Evolutionary conservation across 176 grass and related monocot genomes (phyloP), one percentile per base, ranked within the genome.

Genomic region (Chloris gayana): DNA sequence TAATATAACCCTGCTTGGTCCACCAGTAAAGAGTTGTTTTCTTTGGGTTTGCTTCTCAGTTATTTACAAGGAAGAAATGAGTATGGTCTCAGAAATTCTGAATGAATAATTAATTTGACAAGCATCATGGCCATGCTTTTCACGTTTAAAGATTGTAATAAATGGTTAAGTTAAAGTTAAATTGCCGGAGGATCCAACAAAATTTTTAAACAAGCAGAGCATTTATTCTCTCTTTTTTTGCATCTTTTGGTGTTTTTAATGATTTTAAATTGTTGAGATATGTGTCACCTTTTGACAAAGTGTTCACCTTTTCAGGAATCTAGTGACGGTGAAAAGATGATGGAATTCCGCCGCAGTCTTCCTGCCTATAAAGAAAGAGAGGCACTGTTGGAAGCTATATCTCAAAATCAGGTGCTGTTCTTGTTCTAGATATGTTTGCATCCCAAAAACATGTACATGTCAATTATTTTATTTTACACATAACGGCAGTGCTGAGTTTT

Each of bases 261-360:
- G 0, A 6, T 39, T 75, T 26, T 56, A 34, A 17, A 83, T 75
- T 3, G 2, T 80, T 67, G 19, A 0, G 7, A 89, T 57, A 65
- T 41, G 29, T 85, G 33, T 27, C n/a, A 35, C 45, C 0, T 50
- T 27, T 85, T 76, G 42, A 75, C 59, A 37, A 56, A 46, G 25
- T 24, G 46, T 70, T 6, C 57, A 53, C 26, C 26, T 91, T 42
- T 85, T 31, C 91, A 99, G 96, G 96, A 95, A 89, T 93, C 96
- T 46, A 62, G 29, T 83, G 92, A 95, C 76, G 96, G 96, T 22
- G 81, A 84, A 85, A 95, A 84, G 32, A 95, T 99, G 96, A 89
- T 99, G 68, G 84, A 99, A 69, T 99, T 99, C 85, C 92, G 96
- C 59, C 81, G 75, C 61, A 93, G 90, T 85, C 90, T 99, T 84